Evolutionary conservation across 352 stramenopile genomes (phyloP).

Genomic region (Phytophthora foliorum): DNA sequence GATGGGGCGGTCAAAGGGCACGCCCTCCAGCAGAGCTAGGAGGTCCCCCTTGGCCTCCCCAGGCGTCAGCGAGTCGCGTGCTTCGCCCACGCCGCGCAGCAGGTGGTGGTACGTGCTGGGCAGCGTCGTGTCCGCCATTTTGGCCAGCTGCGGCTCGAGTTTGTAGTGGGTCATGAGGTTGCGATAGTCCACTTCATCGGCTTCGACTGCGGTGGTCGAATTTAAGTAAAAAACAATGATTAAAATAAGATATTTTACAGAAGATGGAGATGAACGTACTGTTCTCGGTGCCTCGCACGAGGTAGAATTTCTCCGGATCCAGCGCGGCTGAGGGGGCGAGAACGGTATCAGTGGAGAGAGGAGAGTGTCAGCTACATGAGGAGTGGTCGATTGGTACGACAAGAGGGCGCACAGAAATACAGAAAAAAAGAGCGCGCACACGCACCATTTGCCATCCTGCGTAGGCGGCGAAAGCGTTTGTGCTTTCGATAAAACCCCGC

Average conservation of each 20-base stretch:
- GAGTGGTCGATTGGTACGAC: neutral
- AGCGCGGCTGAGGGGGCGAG: conserved; percentile 27
- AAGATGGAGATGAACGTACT: conserved; percentile 41
- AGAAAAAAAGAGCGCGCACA: conserved; percentile 7
- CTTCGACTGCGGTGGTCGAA: conserved; percentile 46
- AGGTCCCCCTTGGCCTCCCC: conserved; percentile 61
- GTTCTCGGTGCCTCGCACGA: conserved; percentile 65
- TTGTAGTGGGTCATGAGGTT: conserved; percentile 77
- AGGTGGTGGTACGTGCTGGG: conserved; percentile 80
- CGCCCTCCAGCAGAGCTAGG: conserved; percentile 66
- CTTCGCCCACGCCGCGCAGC: conserved; percentile 70
- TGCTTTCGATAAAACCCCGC: neutral
- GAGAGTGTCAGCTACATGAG: conserved; percentile 3
- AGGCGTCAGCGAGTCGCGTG: conserved; percentile 46
- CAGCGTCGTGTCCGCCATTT: conserved; percentile 69
- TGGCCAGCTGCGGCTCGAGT: conserved; percentile 65
- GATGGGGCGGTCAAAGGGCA: conserved; percentile 85
- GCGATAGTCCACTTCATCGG: conserved; percentile 67
- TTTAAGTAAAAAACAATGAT: conserved; percentile 5
- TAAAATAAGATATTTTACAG: conserved; percentile 5
- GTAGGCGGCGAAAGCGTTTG: neutral
- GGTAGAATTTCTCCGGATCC: conserved; percentile 63
- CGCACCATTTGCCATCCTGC: conserved; percentile 34
- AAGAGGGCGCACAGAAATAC: neutral
- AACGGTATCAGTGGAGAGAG: conserved; percentile 13